phyloP scores from a whole-genome alignment of 1,139 yeast species.

The Saccharomyces hybrid region DNA sequence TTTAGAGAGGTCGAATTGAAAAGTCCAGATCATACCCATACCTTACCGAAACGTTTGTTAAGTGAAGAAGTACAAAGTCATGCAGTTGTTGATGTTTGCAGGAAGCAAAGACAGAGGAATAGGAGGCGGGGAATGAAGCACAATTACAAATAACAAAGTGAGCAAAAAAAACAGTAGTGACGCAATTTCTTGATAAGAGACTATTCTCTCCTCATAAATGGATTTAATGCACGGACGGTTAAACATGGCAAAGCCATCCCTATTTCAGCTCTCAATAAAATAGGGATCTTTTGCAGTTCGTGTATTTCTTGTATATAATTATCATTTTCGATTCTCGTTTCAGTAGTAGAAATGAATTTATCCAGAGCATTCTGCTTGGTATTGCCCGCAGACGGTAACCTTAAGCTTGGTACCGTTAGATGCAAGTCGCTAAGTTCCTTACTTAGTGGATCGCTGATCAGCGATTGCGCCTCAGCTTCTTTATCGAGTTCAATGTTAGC shows the following conservation, averaged over 20 bases:
- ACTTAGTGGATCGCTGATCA: conserved; percentile 37
- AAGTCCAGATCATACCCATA: not conserved
- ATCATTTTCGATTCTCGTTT: conserved; percentile 55
- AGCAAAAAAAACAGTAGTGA: not conserved
- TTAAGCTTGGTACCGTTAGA: conserved; percentile 46
- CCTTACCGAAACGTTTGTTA: not conserved
- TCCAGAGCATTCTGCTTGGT: conserved; percentile 37
- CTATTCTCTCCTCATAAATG: conserved; percentile 41
- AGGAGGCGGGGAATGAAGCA: not conserved
- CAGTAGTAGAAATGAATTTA: conserved; percentile 49
- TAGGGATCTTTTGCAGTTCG: conserved; percentile 74
- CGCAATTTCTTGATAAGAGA: not conserved
- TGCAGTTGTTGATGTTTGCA: not conserved
- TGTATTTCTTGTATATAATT: conserved; percentile 68
- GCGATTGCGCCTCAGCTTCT: conserved; percentile 21
- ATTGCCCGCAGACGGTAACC: conserved; percentile 34
- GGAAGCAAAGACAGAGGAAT: not conserved
- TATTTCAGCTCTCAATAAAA: conserved; percentile 80
- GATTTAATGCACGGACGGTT: conserved; percentile 89
- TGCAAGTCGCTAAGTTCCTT: conserved; percentile 45
- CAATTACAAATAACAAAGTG: not conserved
- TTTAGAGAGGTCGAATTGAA: not conserved
- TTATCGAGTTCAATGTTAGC: conserved; percentile 40
- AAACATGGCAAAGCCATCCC: conserved; percentile 95
- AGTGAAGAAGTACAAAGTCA: not conserved